Base-by-base conservation (phyloP, 345 rosid species). In the Turritis glabra region DNA sequence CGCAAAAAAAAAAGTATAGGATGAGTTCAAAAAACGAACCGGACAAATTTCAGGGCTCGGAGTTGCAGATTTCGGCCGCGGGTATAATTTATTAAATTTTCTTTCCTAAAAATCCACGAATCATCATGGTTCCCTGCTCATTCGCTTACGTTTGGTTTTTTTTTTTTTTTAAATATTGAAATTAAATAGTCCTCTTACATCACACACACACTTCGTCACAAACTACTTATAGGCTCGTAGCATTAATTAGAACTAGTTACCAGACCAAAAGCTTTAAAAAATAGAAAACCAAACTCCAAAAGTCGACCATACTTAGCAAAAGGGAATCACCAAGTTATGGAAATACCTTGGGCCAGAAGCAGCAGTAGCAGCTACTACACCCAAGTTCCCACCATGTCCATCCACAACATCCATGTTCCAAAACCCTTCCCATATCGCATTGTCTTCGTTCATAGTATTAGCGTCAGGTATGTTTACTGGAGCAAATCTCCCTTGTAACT, bases 381-480 rank as follows among this genome's bases (percentile, higher is more conserved):
- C 79, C 19, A 80, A 66, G 73, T 76, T 74, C 27, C 13, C 61
- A 27, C 63, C 85, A 58, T 89, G 79, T 26, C 79, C 57, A 74
- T 87, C 89, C 7, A 43, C 54, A 60, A 12, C 38, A 61, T 87
- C 88, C 76, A 82, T 63, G 64, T 84, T 83, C 96, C 96, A 89
- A 65, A 89, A 29, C 11, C 87, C 84, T 50, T 87, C 92, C 92
- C 92, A 89, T 22, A 87, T 68, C 27, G 63, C 29, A 21, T 82
- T 85, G 32, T 87, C 96, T 30, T 71, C 68, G 4, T 67, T 67
- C 54, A 61, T 67, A 27, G 78, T 72, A 13, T 65, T 67, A 14
- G 73, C 4, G 0, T 61, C 69, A 25, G 54, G 59, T 29, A 38
- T 26, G 11, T 43, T 69, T 17, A 3, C 30, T 11, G 47, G 67